phyloP scores from a whole-genome alignment of 139 green algal genomes.

The Micromonas commoda region DNA sequence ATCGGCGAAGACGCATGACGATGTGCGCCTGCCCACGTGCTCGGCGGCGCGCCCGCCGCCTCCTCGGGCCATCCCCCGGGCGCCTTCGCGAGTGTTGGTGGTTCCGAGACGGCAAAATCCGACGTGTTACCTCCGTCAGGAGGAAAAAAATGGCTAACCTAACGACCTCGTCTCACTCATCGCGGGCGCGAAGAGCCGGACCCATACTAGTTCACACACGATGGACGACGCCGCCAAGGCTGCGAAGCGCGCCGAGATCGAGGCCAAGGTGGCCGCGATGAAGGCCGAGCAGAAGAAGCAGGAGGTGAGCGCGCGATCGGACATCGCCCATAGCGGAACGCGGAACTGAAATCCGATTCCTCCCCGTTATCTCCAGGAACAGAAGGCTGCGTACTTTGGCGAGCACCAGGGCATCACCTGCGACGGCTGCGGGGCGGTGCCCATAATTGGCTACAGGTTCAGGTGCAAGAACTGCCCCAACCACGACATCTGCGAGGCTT shows the following conservation, averaged over 20 bases:
- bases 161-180: too few relatives aligned
- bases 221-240: not conserved
- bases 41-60: not conserved
- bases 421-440: not conserved
- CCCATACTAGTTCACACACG: too few relatives aligned
- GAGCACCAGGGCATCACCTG: slow-evolving; percentile 7
- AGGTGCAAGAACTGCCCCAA: slow-evolving; percentile 5
- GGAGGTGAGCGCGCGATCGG: not conserved
- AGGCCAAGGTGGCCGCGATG: not conserved
- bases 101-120: too few relatives aligned
- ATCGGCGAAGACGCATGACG: slow-evolving; percentile 12
- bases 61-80: too few relatives aligned
- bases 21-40: not conserved
- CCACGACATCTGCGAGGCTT: not conserved
- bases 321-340: too few relatives aligned
- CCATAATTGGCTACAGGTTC: not conserved
- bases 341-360: not conserved
- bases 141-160: too few relatives aligned
- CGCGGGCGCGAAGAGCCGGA: too few relatives aligned
- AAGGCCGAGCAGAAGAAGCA: not conserved
- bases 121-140: too few relatives aligned
- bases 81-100: too few relatives aligned
- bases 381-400: not conserved
- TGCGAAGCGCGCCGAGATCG: not conserved
- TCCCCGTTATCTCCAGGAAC: not conserved